phyloP scores from a whole-genome alignment of 768 basidiomycete genomes.

The Calocera viscosa region DNA sequence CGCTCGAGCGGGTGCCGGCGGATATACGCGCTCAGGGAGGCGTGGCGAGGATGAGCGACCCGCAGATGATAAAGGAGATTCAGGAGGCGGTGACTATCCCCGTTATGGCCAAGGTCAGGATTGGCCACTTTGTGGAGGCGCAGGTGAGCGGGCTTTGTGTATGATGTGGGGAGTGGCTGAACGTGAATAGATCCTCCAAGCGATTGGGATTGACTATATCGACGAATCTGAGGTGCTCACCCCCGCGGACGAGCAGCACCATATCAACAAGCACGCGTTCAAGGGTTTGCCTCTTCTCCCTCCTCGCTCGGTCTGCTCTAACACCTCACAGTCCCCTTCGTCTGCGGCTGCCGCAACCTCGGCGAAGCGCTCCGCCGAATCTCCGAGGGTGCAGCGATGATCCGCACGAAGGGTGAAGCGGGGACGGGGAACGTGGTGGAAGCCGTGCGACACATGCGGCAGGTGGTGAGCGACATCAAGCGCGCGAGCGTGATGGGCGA shows the following conservation, averaged over 20 bases:
- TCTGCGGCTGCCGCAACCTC: constrained; percentile 88
- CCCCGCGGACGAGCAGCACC: constrained; percentile 88
- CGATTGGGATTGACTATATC: constrained; percentile 90
- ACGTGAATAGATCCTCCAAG: constrained; percentile 72
- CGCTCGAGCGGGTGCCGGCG: constrained; percentile 85
- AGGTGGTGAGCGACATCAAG: constrained; percentile 73
- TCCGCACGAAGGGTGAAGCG: constrained; percentile 92
- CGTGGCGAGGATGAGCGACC: constrained; percentile 96
- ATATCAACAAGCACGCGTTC: constrained; percentile 93
- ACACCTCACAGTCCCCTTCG: constrained; percentile 54
- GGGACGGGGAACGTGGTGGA: constrained; percentile 85
- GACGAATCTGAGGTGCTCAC: constrained; percentile 93
- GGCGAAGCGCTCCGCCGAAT: constrained; percentile 95
- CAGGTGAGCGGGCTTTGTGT: constrained; percentile 39
- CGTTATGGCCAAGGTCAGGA: constrained; percentile 75
- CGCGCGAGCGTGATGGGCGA: constrained; percentile 79
- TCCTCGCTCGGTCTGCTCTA: no score
- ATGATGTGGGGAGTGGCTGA: background rate
- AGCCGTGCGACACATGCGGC: constrained; percentile 84
- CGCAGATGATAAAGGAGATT: constrained; percentile 92
- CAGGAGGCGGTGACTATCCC: constrained; percentile 90
- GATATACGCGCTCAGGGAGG: constrained; percentile 88
- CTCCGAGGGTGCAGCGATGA: constrained; percentile 94
- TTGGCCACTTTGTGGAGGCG: constrained; percentile 96
- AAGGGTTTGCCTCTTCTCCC: constrained; percentile 31